These are phyloP conservation scores for Aegilops sharonensis DNA, from an alignment of 176 grass and related monocot species.

Conservation along the genomic window DNA sequence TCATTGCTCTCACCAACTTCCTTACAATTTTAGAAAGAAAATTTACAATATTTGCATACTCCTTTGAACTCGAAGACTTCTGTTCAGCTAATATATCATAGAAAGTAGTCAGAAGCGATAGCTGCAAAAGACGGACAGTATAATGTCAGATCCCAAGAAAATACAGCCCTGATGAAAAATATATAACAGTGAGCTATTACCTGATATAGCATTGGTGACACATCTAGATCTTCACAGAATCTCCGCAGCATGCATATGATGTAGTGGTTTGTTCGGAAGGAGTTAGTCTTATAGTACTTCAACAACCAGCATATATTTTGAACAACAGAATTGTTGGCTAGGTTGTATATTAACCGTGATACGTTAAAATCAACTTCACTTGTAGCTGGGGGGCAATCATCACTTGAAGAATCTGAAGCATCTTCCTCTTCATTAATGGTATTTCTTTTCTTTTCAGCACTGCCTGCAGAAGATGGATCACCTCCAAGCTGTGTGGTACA, in stretches of 20 bases:
- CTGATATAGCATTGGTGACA: slow-evolving; percentile 96
- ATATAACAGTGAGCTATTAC: slow-evolving; percentile 42
- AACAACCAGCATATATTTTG: slow-evolving; percentile 96
- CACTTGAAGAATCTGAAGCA: slow-evolving; percentile 67
- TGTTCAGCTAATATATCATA: slow-evolving; percentile 86
- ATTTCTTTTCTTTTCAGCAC: slow-evolving; percentile 36
- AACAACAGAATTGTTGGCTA: slow-evolving; percentile 81
- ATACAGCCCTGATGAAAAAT: slow-evolving; percentile 3
- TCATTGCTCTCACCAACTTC: slow-evolving; percentile 82
- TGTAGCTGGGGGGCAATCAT: slow-evolving; percentile 68
- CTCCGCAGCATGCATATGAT: slow-evolving; percentile 90
- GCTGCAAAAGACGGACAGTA: slow-evolving; percentile 50
- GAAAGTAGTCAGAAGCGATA: slow-evolving; percentile 79
- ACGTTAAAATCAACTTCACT: slow-evolving; percentile 95
- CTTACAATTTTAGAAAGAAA: slow-evolving; percentile 93
- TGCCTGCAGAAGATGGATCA: slow-evolving; percentile 21
- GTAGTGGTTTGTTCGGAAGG: slow-evolving; percentile 85
- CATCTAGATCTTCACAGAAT: slow-evolving; percentile 87
- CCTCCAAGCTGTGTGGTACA: slow-evolving; percentile 23
- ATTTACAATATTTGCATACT: slow-evolving; percentile 70
- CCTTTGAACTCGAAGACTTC: slow-evolving; percentile 64
- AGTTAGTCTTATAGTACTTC: slow-evolving; percentile 88
- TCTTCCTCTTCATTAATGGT: slow-evolving; percentile 40
- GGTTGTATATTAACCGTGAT: slow-evolving; percentile 59
- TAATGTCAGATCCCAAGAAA: slow-evolving; percentile 26